A percentile compares a stretch with the other conserved stretches of the same genome.
phyloP scores from a whole-genome alignment of 441 rosid species.

The Adansonia madagascariensis region DNA sequence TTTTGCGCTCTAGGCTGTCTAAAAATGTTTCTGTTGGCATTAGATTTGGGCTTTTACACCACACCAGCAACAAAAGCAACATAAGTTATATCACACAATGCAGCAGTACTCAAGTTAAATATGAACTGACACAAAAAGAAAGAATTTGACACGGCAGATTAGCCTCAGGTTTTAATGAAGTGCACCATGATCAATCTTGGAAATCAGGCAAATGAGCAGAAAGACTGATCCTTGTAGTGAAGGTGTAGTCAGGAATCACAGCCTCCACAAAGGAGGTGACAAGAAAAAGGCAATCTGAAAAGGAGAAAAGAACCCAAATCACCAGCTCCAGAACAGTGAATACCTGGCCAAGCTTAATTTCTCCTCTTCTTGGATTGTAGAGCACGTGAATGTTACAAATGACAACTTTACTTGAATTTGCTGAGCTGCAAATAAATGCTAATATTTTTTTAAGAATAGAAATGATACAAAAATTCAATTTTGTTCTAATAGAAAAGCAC shows the following conservation, averaged over 20 bases:
- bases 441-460: conserved; percentile 26
- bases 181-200: background rate
- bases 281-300: background rate
- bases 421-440: conserved; percentile 53
- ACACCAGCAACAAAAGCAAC: background rate
- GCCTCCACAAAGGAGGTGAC: conserved; percentile 11
- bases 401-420: conserved; percentile 54
- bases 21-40: background rate
- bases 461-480: conserved; percentile 13
- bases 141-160: background rate
- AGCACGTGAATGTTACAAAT: conserved; percentile 92
- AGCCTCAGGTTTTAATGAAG: background rate
- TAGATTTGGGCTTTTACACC: background rate
- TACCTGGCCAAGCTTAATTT: conserved; percentile 97
- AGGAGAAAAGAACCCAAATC: background rate
- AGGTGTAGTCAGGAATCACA: conserved; percentile 6
- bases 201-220: background rate
- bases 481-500: conserved; percentile 7
- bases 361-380: conserved; percentile 95
- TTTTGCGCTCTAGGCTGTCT: conserved; percentile 6
- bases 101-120: background rate
- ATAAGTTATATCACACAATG: background rate
- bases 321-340: conserved; percentile 27
- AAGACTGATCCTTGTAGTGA: conserved; percentile 3
- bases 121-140: background rate